A percentile compares a stretch with the other conserved stretches of the same genome.
Evolutionary conservation across 805 yeast species (phyloP).

Genomic region (Sugiyamaella marilandica): DNA sequence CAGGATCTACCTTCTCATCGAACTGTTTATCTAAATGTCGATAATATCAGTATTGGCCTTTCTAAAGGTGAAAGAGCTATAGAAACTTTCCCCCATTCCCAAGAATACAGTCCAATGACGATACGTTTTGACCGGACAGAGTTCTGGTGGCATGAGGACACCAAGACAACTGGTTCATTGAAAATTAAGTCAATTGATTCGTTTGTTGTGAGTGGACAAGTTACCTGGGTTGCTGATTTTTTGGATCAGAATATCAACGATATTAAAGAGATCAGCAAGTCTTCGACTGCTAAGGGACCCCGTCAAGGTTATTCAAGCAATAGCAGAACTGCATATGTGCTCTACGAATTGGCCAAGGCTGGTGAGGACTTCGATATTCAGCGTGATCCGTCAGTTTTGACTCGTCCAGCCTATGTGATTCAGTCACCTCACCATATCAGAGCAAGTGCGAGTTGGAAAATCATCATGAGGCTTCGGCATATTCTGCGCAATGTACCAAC

Average conservation of each 20-base stretch:
- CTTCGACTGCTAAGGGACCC: not conserved
- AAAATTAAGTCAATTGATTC: slow-evolving; percentile 32
- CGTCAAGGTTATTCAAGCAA: not conserved
- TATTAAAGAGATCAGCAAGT: slow-evolving; percentile 7
- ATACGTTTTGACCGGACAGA: slow-evolving; percentile 30
- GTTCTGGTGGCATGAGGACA: slow-evolving; percentile 31
- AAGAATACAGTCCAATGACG: slow-evolving; percentile 23
- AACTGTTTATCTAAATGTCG: slow-evolving; percentile 19
- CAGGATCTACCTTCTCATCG: slow-evolving; percentile 12
- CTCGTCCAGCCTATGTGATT: slow-evolving; percentile 80
- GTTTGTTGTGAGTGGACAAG: slow-evolving; percentile 31
- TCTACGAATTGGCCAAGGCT: slow-evolving; percentile 44
- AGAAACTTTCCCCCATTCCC: slow-evolving; percentile 5
- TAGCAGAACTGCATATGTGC: slow-evolving; percentile 26
- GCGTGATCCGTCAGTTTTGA: slow-evolving; percentile 84
- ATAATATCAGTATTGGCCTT: slow-evolving; percentile 21
- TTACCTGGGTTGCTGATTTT: slow-evolving; percentile 30
- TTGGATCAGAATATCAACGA: slow-evolving; percentile 19
- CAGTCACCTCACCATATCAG: slow-evolving; percentile 73
- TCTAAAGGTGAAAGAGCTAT: slow-evolving; percentile 1
- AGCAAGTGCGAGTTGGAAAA: slow-evolving; percentile 81
- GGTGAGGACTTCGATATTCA: slow-evolving; percentile 51
- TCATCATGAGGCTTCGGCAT: slow-evolving; percentile 73
- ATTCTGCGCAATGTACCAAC: slow-evolving; percentile 55
- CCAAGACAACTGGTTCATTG: slow-evolving; percentile 21